Conservation (phyloP, 495 filamentous ascomycete species). For the Lichina pygmaea region DNA sequence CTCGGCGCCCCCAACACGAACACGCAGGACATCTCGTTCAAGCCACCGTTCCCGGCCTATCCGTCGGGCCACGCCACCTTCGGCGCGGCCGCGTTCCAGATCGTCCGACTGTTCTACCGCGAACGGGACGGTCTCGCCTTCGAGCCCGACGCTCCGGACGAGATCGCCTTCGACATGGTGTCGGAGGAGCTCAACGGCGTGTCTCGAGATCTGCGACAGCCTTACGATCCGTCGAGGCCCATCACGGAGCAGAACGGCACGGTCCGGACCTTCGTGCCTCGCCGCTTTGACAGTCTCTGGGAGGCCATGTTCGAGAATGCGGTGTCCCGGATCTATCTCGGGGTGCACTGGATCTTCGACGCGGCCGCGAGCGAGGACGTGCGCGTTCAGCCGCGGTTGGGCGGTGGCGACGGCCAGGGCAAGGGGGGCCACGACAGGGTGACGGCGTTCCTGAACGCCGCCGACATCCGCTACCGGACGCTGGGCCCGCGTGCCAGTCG, state of each 20-base stretch:
- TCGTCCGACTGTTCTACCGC: constrained; percentile 11
- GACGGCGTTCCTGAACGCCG: constrained; percentile 6
- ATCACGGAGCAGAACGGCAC: constrained; percentile 11
- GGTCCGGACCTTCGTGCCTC: constrained; percentile 8
- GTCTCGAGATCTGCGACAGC: constrained; percentile 9
- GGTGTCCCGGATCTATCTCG: constrained; percentile 11
- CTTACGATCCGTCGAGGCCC: constrained; percentile 8
- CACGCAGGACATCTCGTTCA: constrained; percentile 10
- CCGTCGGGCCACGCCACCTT: constrained; percentile 16
- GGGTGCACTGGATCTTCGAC: constrained; percentile 14
- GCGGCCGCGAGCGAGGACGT: constrained; percentile 10
- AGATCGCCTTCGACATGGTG: constrained; percentile 8
- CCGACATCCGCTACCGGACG: constrained; percentile 8
- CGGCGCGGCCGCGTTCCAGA: constrained; percentile 12
- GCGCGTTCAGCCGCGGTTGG: background rate
- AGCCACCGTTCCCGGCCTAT: constrained; percentile 15
- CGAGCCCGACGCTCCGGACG: constrained; percentile 9
- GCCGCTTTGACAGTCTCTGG: constrained; percentile 9
- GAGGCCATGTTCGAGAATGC: constrained; percentile 13
- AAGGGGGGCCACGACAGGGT: constrained; percentile 5
- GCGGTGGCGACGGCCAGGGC: background rate
- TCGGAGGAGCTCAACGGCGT: constrained; percentile 15
- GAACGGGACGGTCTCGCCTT: background rate
- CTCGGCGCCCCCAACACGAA: constrained; percentile 13
- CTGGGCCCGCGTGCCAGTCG: constrained; percentile 6